These are phyloP conservation scores for Lactarius hatsudake DNA, from an alignment of 768 basidiomycete genomes.

Conservation along the genomic window DNA sequence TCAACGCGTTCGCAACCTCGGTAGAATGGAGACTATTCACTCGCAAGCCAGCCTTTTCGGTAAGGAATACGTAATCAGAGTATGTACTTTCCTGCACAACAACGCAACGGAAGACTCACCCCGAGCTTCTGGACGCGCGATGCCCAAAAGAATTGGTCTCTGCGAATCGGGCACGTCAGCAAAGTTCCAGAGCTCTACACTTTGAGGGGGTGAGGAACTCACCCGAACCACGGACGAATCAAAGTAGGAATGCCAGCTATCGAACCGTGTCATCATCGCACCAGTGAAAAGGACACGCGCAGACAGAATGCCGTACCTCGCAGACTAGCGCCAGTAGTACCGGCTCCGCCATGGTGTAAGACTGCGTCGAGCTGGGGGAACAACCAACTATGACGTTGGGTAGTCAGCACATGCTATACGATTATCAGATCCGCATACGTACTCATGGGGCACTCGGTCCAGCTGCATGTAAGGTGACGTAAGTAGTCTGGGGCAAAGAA, in stretches of 20 bases:
- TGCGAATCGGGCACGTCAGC: constrained; percentile 17
- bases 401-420: not conserved
- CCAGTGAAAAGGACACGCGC: not conserved
- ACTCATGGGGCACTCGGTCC: constrained; percentile 68
- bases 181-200: constrained; percentile 11
- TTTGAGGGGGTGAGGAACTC: constrained; percentile 9
- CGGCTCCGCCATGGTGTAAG: constrained; percentile 68
- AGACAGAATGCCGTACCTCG: constrained; percentile 34
- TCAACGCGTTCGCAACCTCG: constrained; percentile 55
- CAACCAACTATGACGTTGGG: constrained; percentile 44
- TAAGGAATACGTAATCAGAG: not conserved
- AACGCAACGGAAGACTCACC: constrained; percentile 36
- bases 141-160: constrained; percentile 65
- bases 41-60: constrained; percentile 47
- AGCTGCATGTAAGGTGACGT: constrained; percentile 35
- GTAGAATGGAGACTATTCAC: constrained; percentile 45
- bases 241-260: constrained; percentile 59
- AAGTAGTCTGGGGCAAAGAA: not conserved
- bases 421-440: constrained; percentile 21
- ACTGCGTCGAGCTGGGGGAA: constrained; percentile 61
- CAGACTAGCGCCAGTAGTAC: constrained; percentile 66
- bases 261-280: not conserved
- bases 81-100: not conserved
- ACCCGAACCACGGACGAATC: constrained; percentile 70
- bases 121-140: constrained; percentile 60